Evolutionary conservation across 2,329 filamentous ascomycete genomes (phyloP), one percentile per base, ranked within the genome.

Genomic region (Macrophomina phaseolina): DNA sequence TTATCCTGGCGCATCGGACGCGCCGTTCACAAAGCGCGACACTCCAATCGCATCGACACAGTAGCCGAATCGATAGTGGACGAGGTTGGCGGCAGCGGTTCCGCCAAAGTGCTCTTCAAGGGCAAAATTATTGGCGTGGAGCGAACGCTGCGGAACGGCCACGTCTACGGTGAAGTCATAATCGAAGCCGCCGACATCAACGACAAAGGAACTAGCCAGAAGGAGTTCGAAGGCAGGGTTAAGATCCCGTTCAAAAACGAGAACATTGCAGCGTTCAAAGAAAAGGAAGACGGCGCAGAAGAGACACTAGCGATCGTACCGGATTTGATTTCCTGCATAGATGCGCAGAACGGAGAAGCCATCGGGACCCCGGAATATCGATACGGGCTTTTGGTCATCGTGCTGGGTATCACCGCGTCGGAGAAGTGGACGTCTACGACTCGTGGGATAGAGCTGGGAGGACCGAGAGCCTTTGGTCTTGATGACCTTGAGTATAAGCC

Each of bases 321-420:
- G 72, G 83, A 85, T 69, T 72, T 85, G 49, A 83, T 85, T 53
- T 78, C 80, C 12, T 78, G 85, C 3, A 76, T 85, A 14, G 84
- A 85, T 70, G 77, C 80, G 30, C 64, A 65, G 34, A 82, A 81
- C 48, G 83, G 83, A 4, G 79, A 81, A 67, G 81, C 81, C 1
- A 76, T 87, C 6, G 85, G 84, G 3, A 83, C 84, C 48, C 84
- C 84, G 1, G 85, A 87, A 70, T 86, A 84, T 73, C 78, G 83
- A 55, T 87, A 86, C 68, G 85, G 85, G 1, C 75, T 84, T 53
- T 74, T 82, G 49, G 84, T 86, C 0, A 79, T 81, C 0, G 84
- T 87, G 0, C 73, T 88, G 52, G 85, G 83, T 0, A 84, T 87
- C 34, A 83, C 84, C 0, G 84, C 83, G 65, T 85, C 83, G 51